Evolutionary conservation across 129 eudicot species (phyloP).

Genomic region (Lactuca sativa): DNA sequence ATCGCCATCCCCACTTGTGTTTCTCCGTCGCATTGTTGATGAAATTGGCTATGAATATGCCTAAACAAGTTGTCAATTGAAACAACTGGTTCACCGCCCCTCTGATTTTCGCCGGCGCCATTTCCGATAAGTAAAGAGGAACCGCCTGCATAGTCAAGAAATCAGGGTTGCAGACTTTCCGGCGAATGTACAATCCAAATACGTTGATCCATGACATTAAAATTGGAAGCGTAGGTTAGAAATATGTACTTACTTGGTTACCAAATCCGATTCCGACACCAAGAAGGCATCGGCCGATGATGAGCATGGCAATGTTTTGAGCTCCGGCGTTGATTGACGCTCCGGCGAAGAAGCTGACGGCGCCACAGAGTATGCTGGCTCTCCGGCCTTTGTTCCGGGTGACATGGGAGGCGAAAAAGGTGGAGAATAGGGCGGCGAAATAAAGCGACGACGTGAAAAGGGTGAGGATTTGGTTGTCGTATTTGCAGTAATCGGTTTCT

Average conservation of each 20-base stretch:
- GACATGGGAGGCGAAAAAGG: conserved; percentile 71
- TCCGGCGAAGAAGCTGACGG: conserved; percentile 72
- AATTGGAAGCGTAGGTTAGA: neutral
- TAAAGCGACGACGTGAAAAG: conserved; percentile 85
- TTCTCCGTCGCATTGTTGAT: conserved; percentile 71
- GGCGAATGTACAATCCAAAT: neutral
- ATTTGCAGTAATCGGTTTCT: conserved; percentile 95
- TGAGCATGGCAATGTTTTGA: conserved; percentile 70
- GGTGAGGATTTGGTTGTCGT: conserved; percentile 76
- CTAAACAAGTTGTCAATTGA: conserved; percentile 91
- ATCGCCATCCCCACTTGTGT: conserved; percentile 96
- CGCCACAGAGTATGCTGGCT: conserved; percentile 71
- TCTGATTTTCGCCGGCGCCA: conserved; percentile 90
- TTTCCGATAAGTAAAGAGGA: conserved; percentile 89
- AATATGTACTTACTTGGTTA: conserved; percentile 54
- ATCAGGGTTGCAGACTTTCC: neutral
- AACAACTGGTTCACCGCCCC: conserved; percentile 87
- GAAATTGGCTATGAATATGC: conserved; percentile 78
- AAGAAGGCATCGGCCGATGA: conserved; percentile 71
- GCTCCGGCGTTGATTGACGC: conserved; percentile 70
- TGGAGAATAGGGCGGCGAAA: conserved; percentile 72
- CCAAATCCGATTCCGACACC: conserved; percentile 93
- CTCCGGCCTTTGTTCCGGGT: conserved; percentile 72
- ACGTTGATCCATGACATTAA: neutral
- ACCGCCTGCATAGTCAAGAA: conserved; percentile 61